Evolutionary conservation across 345 rosid species (phyloP).

Genomic region (Bruguiera sexangula): DNA sequence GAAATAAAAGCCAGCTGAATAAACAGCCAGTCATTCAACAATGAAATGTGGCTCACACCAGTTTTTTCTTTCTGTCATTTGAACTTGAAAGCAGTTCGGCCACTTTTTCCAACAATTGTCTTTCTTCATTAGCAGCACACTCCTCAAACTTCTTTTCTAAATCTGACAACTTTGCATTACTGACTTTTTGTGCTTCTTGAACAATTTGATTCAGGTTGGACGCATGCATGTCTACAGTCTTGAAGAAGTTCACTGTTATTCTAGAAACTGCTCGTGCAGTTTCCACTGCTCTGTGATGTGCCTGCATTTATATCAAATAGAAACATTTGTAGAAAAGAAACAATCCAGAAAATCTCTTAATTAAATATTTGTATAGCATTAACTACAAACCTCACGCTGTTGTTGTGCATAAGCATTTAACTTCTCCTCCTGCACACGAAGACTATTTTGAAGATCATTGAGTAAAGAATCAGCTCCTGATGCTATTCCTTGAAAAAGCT

Average conservation of each 20-base stretch:
- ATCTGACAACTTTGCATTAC: conserved; percentile 62
- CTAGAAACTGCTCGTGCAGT: conserved; percentile 79
- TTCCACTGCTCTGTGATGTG: conserved; percentile 80
- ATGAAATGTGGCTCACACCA: conserved; percentile 39
- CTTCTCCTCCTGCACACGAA: conserved; percentile 68
- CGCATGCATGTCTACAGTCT: conserved; percentile 70
- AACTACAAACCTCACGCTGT: background rate
- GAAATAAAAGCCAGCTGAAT: too few species aligned
- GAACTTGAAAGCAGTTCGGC: conserved; percentile 50
- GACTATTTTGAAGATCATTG: conserved; percentile 78
- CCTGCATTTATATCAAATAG: conserved; percentile 33
- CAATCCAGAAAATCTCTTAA: too few species aligned
- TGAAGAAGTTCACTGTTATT: conserved; percentile 61
- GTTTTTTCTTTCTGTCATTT: conserved; percentile 81
- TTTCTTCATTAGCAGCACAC: conserved; percentile 85
- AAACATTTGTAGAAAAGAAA: background rate
- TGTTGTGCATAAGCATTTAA: background rate
- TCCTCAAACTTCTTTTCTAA: conserved; percentile 78
- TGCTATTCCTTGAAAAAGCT: conserved; percentile 89
- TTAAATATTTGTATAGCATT: too few species aligned
- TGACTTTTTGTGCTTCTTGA: background rate
- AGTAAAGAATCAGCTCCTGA: conserved; percentile 80
- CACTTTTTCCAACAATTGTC: conserved; percentile 3
- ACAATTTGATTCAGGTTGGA: background rate
- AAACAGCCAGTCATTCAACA: background rate